Evolutionary conservation across 441 rosid species (phyloP), one percentile per base, ranked within the genome.

Genomic region (Flueggea neowawraea): DNA sequence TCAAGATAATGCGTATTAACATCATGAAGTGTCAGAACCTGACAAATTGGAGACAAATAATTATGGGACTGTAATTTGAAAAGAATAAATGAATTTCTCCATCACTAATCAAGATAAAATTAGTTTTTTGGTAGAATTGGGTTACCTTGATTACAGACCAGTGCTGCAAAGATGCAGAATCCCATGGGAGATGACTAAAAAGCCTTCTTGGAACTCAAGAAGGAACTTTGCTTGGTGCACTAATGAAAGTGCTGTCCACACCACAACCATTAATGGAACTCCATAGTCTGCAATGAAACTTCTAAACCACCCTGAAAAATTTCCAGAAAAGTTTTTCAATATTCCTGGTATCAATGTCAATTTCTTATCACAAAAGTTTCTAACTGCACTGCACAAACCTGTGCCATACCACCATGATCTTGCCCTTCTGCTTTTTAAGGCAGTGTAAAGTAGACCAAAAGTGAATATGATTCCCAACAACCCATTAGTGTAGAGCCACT

Each of bases 261-360:
- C 61, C 56, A 82, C 31, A 55, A 85, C 90, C 80, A 82, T 75
- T 33, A 78, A 28, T 4, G 90, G 79, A 55, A 84, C 89, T 8
- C 89, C 89, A 39, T 77, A 81, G 41, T 81, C 84, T 15, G 89
- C 82, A 16, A 78, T 69, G 61, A 80, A 76, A 73, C 81, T 68
- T 69, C 90, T 69, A n/a, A 78, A 33, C 74, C 75, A 67, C 14
- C 80, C 86, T 82, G 16, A 16, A 51, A 16, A 61, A 14, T n/a
- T 6, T 28, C 6, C 14, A 39, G 51, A 13, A 36, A 43, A 43
- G 6, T 12, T 16, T 54, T 52, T 59, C 31, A 39, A 31, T 64
- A 0, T 41, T 0, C 5, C 9, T 22, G 14, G 33, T 9, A 10
- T 39, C 8, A 31, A 16, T 22, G 15, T 11, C 0, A 1, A 48